phyloP scores from a whole-genome alignment of 768 basidiomycete species.

The Scleroderma citrinum region DNA sequence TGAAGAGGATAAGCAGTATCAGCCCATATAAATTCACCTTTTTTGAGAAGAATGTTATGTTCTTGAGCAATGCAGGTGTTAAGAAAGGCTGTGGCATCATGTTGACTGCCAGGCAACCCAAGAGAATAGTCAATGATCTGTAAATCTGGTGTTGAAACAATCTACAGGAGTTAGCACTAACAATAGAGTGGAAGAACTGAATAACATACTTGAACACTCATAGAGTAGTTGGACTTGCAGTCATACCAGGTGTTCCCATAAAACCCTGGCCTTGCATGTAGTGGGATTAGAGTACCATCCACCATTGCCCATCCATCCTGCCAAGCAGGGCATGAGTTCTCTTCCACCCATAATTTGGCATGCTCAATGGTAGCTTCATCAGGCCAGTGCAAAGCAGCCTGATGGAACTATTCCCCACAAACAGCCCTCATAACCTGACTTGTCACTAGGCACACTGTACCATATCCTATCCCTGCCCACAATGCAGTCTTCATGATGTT shows the following conservation, averaged over 20 bases:
- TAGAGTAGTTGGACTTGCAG: slow-evolving; percentile 13
- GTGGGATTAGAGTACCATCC: slow-evolving; percentile 36
- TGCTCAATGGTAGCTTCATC: slow-evolving; percentile 29
- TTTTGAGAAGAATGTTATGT: slow-evolving; percentile 1
- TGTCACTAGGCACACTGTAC: slow-evolving; percentile 25
- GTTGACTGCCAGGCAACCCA: slow-evolving; percentile 10
- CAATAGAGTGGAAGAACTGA: too few species aligned
- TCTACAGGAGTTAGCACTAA: background rate
- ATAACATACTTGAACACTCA: slow-evolving; percentile 15
- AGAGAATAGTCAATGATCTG: slow-evolving; percentile 11
- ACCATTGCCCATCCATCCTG: slow-evolving; percentile 33
- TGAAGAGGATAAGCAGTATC: slow-evolving; percentile 11
- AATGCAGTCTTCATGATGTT: slow-evolving; percentile 20
- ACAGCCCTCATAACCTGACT: background rate
- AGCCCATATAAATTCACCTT: slow-evolving; percentile 15
- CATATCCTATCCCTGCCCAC: slow-evolving; percentile 34
- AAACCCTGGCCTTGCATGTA: slow-evolving; percentile 10
- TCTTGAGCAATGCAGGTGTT: background rate
- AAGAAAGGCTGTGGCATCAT: slow-evolving; percentile 8
- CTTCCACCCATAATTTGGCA: slow-evolving; percentile 35
- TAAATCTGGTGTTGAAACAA: slow-evolving; percentile 10
- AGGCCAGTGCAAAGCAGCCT: slow-evolving; percentile 23
- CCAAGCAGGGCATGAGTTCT: slow-evolving; percentile 32
- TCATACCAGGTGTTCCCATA: slow-evolving; percentile 13
- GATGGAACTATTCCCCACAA: slow-evolving; percentile 20